A percentile compares a stretch with the other conserved stretches of the same genome.
Conservation (phyloP, 768 basidiomycete species). For the Postia placenta region DNA sequence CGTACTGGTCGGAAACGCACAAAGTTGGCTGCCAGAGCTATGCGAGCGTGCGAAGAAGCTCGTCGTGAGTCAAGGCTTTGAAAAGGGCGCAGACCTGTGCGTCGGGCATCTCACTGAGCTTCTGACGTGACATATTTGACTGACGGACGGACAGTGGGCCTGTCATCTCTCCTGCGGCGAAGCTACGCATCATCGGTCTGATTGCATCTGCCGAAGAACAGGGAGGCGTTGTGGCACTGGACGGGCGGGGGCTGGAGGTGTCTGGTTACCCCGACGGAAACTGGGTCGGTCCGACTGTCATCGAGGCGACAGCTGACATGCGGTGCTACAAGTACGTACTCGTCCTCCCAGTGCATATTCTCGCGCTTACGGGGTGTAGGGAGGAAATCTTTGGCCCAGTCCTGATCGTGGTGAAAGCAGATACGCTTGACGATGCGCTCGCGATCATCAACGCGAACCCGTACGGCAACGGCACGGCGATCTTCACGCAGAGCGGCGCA, state of each 20-base stretch:
- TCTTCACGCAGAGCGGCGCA: conserved; percentile 95
- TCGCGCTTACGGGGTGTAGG: conserved; percentile 32
- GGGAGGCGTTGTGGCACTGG: conserved; percentile 82
- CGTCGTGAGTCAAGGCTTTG: conserved; percentile 88
- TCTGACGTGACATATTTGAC: neutral
- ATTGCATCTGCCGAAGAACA: conserved; percentile 71
- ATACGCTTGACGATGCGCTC: conserved; percentile 86
- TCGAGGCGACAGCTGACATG: conserved; percentile 82
- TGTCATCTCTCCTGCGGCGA: conserved; percentile 78
- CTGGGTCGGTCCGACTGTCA: conserved; percentile 89
- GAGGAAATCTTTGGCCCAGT: conserved; percentile 97
- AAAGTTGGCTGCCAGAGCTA: conserved; percentile 82
- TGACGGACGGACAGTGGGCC: conserved; percentile 50
- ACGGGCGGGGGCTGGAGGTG: conserved; percentile 70
- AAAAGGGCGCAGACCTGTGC: conserved; percentile 72
- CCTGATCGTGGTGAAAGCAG: conserved; percentile 67
- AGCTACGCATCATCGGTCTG: conserved; percentile 65
- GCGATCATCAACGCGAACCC: conserved; percentile 83
- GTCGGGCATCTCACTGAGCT: conserved; percentile 28
- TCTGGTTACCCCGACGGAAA: conserved; percentile 81
- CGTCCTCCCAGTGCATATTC: neutral
- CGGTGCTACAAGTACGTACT: conserved; percentile 70
- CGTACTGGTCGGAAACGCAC: conserved; percentile 76
- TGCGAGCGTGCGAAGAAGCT: conserved; percentile 75
- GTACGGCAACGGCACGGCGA: conserved; percentile 92